These are phyloP conservation scores for Elsinoe australis DNA, from an alignment of 2,329 filamentous ascomycete genomes.

Conservation along the genomic window DNA sequence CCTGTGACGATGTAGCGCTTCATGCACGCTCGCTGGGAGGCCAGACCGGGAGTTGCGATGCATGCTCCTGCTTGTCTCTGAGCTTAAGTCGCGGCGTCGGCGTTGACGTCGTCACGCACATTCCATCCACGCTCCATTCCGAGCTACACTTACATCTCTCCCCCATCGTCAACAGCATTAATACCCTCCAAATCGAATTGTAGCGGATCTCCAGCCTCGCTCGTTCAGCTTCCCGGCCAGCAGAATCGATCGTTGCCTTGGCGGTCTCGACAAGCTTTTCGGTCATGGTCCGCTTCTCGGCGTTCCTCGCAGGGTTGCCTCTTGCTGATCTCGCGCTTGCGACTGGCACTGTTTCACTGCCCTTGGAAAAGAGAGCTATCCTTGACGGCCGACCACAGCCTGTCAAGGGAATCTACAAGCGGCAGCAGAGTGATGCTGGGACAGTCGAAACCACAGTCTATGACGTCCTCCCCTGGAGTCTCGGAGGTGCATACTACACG, in stretches of 20 bases:
- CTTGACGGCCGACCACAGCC: constrained; percentile 39
- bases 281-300: neutral
- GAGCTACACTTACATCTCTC: too few species aligned
- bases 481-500: constrained; percentile 30
- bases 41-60: too few species aligned
- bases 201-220: neutral
- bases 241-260: neutral
- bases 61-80: too few species aligned
- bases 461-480: constrained; percentile 27
- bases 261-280: constrained; percentile 2
- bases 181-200: too few species aligned
- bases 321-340: neutral
- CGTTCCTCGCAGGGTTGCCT: neutral
- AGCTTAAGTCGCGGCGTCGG: too few species aligned
- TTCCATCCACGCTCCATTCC: too few species aligned
- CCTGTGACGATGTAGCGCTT: too few species aligned
- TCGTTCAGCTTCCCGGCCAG: neutral
- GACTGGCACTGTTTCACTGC: constrained; percentile 6
- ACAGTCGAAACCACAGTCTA: constrained; percentile 26
- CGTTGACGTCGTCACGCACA: too few species aligned
- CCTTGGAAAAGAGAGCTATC: neutral
- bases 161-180: too few species aligned
- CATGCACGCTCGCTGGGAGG: too few species aligned
- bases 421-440: constrained; percentile 15
- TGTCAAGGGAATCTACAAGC: constrained; percentile 31